Base-by-base conservation (phyloP, 352 stramenopile genomes). In the Aphanomyces euteiches region DNA sequence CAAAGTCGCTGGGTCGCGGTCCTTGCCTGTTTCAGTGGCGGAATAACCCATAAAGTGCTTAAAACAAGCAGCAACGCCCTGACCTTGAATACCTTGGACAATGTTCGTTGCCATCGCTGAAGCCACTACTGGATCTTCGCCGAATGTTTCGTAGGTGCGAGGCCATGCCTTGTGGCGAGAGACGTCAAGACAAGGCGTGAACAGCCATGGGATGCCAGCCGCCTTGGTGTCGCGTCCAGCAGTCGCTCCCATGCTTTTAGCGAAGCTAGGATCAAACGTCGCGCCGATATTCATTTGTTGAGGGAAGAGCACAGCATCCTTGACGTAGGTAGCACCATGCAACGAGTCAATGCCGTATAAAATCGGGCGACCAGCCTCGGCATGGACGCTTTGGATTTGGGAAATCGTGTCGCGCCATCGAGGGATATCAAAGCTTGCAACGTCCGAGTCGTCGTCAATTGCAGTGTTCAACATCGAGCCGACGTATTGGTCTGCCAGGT, bases 81-180 rank as follows among this genome's bases (percentile, higher is more conserved):
- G 74, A 45, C 45, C 68, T 66, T 82, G 77, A 34, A 82, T 74
- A 7, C 77, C 85, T 41, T 74, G 56, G 57, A 90, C 81, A 66
- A 89, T 77, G 5, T 48, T 58, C 7, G 41, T 39, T 8, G 72
- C 83, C 79, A 93, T 87, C 28, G 76, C 56, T 3, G 77, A 72
- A 3, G 85, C 82, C 7, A 93, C 36, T 41, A 77, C 72, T n/a
- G 82, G 82, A 75, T 93, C 85, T 74, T 94, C 86, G n/a, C 89
- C 87, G 78, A 95, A 96, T 2, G 84, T 95, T 74, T 96, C 89
- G 54, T 79, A 90, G 5, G 87, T 83, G n/a, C 87, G 77, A 5
- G 79, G 59, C 87, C 87, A 96, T 28, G 82, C 72, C 28, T 75
- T 73, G 69, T 82, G 78, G 34, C 86, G 82, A 50, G 87, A 78